Conservation (phyloP, 306 rosid genomes). For the Citrullus mucosospermus region DNA sequence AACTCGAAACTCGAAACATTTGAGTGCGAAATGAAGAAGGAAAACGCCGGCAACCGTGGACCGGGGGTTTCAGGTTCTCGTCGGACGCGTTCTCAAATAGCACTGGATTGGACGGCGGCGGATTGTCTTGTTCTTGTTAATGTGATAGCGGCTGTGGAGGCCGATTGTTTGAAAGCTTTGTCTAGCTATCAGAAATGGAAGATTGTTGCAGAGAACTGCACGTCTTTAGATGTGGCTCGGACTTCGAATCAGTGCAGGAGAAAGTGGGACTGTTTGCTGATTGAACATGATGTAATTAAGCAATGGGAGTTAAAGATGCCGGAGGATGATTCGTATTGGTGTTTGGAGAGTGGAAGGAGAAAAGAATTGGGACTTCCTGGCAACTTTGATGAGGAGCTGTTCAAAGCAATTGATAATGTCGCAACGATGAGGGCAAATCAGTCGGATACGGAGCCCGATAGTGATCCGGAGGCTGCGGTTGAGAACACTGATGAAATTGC, state of each 20-base stretch:
- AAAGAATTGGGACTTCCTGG: constrained; percentile 29
- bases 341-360: constrained; percentile 17
- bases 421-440: constrained; percentile 30
- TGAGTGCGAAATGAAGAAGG: constrained; percentile 11
- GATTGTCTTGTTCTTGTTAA: constrained; percentile 55
- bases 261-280: constrained; percentile 48
- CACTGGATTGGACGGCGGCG: constrained; percentile 47
- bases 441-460: constrained; percentile 31
- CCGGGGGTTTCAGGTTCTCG: constrained; percentile 11
- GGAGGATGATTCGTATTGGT: constrained; percentile 19
- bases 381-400: constrained; percentile 42
- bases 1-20: not conserved
- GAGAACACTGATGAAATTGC: constrained; percentile 24
- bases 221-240: constrained; percentile 38
- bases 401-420: constrained; percentile 23
- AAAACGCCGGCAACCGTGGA: not conserved
- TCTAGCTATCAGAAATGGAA: constrained; percentile 52
- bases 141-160: constrained; percentile 64
- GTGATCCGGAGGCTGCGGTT: constrained; percentile 34
- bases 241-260: constrained; percentile 46
- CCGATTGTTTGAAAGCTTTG: constrained; percentile 37
- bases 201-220: constrained; percentile 42
- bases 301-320: not conserved
- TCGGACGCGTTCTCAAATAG: constrained; percentile 54
- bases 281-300: constrained; percentile 5